Evolutionary conservation across 768 basidiomycete genomes (phyloP), one percentile per base, ranked within the genome.

Genomic region (Agrocybe pediades): DNA sequence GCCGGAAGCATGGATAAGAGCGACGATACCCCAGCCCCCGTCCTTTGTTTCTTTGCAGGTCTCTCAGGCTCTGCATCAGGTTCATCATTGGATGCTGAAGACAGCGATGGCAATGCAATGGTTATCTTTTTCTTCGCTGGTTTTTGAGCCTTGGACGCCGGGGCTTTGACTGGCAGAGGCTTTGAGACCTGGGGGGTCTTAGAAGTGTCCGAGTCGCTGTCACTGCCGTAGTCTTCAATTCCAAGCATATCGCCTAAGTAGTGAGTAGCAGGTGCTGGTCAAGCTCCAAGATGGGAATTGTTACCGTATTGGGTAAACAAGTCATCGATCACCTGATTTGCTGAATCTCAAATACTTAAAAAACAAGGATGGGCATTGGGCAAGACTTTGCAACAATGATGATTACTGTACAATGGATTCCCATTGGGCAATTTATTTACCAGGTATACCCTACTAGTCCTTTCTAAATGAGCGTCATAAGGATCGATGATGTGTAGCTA

Each of bases 191-290:
- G 41, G 39, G 51, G 41, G 26, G 49, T 27, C 46, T 19, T 55
- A 58, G 36, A 30, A 61, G 45, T 23, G 56, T 33, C 49, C 21
- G 55, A 59, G 53, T 83, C 85, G 62, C 74, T 80, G 59, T 88
- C 84, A 62, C 89, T 92, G 57, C 87, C 88, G 62, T 92, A 91
- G 74, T 77, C 82, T 62, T 87, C 88, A 54, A 92, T 76, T 26
- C 87, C 87, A 57, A 91, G 81, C 87, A 90, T 91, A n/a, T 30
- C 29, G 33, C n/a, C n/a, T n/a, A n/a, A n/a, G n/a, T n/a, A n/a
- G n/a, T n/a, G n/a, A n/a, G 33, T 13, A n/a, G 13, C 33, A 13
- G n/a, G 29, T 13, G 33, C n/a, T n/a, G n/a, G n/a, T 13, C 33
- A 36, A 36, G 33, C n/a, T 36, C 33, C 33, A 36, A 36, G 33